phyloP scores from a whole-genome alignment of 768 basidiomycete species.

The Sarcodon aspratus region DNA sequence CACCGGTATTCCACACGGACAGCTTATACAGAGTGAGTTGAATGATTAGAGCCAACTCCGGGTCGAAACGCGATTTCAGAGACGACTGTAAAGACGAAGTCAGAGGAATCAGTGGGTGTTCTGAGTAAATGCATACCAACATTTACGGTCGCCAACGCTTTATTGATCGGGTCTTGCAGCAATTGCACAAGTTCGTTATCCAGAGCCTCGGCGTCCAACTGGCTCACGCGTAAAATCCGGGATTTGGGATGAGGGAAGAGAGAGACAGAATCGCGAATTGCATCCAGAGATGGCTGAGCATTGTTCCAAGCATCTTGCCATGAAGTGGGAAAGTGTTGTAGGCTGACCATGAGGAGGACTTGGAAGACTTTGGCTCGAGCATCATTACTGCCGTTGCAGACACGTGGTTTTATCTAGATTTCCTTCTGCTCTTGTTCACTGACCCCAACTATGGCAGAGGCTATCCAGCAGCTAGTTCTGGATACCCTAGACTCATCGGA shows the following conservation, averaged over 20 bases:
- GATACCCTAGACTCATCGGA: slow-evolving; percentile 50
- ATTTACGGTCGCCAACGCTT: slow-evolving; percentile 54
- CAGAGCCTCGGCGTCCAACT: slow-evolving; percentile 84
- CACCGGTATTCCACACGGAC: slow-evolving; percentile 70
- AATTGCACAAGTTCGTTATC: slow-evolving; percentile 81
- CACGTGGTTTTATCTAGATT: slow-evolving; percentile 7
- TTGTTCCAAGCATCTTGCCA: slow-evolving; percentile 60
- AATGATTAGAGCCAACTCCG: slow-evolving; percentile 62
- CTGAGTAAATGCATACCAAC: slow-evolving; percentile 28
- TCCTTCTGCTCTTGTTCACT: not conserved
- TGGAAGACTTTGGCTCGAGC: not conserved
- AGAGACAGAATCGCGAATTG: slow-evolving; percentile 31
- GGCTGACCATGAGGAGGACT: not conserved
- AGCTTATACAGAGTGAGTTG: slow-evolving; percentile 69
- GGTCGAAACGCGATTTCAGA: slow-evolving; percentile 52
- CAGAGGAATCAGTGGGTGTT: not conserved
- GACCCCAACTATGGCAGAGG: slow-evolving; percentile 48
- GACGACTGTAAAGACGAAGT: slow-evolving; percentile 30
- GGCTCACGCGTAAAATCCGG: slow-evolving; percentile 72
- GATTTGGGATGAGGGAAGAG: slow-evolving; percentile 19
- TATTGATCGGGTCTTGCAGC: slow-evolving; percentile 71
- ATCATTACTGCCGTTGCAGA: not conserved
- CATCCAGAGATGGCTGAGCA: slow-evolving; percentile 42
- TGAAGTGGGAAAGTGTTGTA: not conserved
- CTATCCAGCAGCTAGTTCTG: slow-evolving; percentile 70